phyloP scores from a whole-genome alignment of 371 early-diverging fungal genomes.

The Lichtheimia ornata region DNA sequence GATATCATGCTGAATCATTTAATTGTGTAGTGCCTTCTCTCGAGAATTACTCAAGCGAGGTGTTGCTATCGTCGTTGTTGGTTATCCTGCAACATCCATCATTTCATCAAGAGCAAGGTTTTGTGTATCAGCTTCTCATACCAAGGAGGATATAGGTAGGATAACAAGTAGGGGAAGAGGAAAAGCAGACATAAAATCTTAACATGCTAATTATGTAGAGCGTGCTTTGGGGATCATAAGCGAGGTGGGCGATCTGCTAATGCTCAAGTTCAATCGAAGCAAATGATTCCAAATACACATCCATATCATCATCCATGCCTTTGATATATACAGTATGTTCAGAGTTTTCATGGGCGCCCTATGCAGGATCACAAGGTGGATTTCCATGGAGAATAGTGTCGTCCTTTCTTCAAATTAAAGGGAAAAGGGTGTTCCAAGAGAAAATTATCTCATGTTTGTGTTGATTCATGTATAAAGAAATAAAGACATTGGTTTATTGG shows the following conservation, averaged over 20 bases:
- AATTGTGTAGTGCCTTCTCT: constrained; percentile 78
- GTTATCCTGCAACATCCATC: constrained; percentile 98
- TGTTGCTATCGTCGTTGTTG: constrained; percentile 98
- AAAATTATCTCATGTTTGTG: too few relatives aligned
- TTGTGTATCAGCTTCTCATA: constrained; percentile 97
- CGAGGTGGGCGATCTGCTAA: constrained; percentile 58
- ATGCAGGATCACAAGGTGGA: too few relatives aligned
- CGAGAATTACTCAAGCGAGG: constrained; percentile 89
- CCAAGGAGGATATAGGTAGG: constrained; percentile 89
- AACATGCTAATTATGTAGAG: neutral
- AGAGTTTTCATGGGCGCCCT: too few relatives aligned
- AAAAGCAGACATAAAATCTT: constrained; percentile 3
- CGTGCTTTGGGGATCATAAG: constrained; percentile 53
- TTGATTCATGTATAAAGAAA: too few relatives aligned
- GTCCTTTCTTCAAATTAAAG: too few relatives aligned
- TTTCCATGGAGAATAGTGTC: too few relatives aligned
- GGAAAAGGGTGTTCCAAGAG: too few relatives aligned
- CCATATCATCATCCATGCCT: too few relatives aligned
- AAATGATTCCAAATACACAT: neutral
- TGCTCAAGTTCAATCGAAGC: constrained; percentile 40
- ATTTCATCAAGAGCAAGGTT: constrained; percentile 96
- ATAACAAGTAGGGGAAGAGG: neutral
- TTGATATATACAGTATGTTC: too few relatives aligned
- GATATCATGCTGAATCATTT: neutral
- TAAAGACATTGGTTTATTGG: too few relatives aligned